phyloP scores from a whole-genome alignment of 441 rosid species.

The Syzygium malaccense region DNA sequence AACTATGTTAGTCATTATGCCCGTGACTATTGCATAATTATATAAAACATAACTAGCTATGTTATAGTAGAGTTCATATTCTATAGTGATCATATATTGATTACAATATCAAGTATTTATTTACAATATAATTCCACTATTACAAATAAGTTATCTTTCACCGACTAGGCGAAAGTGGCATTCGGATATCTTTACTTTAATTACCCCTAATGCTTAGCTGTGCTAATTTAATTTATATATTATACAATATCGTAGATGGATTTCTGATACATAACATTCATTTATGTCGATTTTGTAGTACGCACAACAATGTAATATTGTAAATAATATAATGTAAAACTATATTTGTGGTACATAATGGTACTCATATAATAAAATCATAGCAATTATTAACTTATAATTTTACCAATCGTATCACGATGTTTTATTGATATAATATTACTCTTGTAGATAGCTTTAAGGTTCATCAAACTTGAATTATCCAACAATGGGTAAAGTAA shows the following conservation, averaged over 20 bases:
- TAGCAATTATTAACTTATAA: neutral
- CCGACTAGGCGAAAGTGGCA: neutral
- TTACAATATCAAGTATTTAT: neutral
- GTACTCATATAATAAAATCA: neutral
- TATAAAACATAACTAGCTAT: neutral
- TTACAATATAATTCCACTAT: neutral
- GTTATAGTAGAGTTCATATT: neutral
- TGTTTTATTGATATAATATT: neutral
- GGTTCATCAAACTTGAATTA: neutral
- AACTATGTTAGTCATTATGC: neutral
- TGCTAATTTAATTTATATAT: neutral
- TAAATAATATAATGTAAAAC: neutral
- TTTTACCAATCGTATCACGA: neutral
- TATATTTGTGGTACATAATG: neutral
- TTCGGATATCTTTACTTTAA: neutral
- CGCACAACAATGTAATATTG: neutral
- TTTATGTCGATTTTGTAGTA: neutral
- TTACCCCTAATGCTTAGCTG: neutral
- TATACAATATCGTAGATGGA: neutral
- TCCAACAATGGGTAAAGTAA: neutral
- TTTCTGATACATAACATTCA: neutral
- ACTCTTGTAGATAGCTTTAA: neutral
- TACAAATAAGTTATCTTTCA: neutral
- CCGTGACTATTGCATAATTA: neutral
- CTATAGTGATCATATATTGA: neutral